These are phyloP conservation scores for Persicaria maculosa DNA, from an alignment of 148 eudicot species.

Conservation along the genomic window DNA sequence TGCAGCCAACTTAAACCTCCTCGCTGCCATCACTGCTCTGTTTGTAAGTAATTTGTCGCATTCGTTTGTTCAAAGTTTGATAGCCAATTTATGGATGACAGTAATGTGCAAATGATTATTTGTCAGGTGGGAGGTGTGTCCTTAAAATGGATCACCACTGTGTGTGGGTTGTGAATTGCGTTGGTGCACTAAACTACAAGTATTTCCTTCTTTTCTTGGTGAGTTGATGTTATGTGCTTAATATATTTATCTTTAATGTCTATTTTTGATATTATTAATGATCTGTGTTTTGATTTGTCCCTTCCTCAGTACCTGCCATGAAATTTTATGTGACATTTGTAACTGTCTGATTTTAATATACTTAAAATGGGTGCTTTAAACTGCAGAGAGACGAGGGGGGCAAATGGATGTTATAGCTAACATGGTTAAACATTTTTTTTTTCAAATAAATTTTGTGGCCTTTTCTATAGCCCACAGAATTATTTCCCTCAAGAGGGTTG, in stretches of 20 bases:
- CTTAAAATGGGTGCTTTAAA: background rate
- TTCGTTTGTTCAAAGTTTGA: background rate
- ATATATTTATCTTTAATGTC: background rate
- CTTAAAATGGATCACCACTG: constrained; percentile 99
- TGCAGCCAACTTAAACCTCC: constrained; percentile 97
- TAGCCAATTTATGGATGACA: background rate
- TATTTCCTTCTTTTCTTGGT: constrained; percentile 99
- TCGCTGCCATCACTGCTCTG: constrained; percentile 99
- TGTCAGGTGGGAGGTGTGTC: constrained; percentile 88
- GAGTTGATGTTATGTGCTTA: constrained; percentile 15
- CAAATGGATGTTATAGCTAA: background rate
- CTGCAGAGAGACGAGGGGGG: background rate
- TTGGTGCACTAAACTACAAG: constrained; percentile 95
- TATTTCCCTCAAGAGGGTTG: background rate
- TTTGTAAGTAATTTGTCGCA: constrained; percentile 53
- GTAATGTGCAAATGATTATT: constrained; percentile 14
- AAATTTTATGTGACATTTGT: background rate
- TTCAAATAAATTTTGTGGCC: too few relatives aligned
- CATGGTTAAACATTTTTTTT: background rate
- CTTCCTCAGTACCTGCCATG: too few relatives aligned
- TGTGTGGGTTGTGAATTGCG: constrained; percentile 99
- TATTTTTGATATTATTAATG: background rate
- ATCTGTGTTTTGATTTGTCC: background rate
- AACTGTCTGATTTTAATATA: background rate
- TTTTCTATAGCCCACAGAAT: background rate